Percentiles rank a stretch among this genome's conserved stretches.
Conservation (phyloP, 257 asterid species). For the Jasminum sambac region DNA sequence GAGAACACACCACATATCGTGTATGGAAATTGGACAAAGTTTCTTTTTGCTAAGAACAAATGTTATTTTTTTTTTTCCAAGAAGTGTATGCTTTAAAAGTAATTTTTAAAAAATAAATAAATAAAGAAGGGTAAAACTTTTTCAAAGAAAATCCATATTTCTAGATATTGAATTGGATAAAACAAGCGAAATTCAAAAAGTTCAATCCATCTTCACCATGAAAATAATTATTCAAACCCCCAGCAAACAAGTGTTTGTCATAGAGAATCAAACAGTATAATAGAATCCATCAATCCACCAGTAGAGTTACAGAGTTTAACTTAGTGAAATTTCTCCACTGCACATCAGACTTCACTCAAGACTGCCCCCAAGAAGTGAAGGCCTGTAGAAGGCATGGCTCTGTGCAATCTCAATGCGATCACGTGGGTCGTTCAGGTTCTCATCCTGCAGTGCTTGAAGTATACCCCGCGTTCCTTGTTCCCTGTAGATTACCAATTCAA, state of each 20-base stretch:
- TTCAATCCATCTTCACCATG: slow-evolving; percentile 5
- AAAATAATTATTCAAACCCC: neutral
- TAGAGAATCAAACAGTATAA: slow-evolving; percentile 2
- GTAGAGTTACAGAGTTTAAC: neutral
- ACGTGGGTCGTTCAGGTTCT: slow-evolving; percentile 83
- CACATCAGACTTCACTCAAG: slow-evolving; percentile 10
- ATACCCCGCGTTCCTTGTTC: slow-evolving; percentile 63
- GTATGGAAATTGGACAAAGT: too few relatives aligned
- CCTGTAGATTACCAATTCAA: slow-evolving; percentile 35
- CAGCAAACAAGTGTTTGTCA: neutral
- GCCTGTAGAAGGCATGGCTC: slow-evolving; percentile 80
- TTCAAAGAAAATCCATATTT: neutral
- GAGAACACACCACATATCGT: too few relatives aligned
- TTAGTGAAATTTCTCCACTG: neutral
- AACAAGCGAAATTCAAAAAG: slow-evolving; percentile 4
- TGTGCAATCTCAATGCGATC: slow-evolving; percentile 90
- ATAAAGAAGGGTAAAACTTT: too few relatives aligned
- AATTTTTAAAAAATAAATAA: too few relatives aligned
- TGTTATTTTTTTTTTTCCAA: too few relatives aligned
- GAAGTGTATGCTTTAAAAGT: too few relatives aligned
- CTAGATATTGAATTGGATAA: neutral
- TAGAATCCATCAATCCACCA: neutral
- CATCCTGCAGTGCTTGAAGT: slow-evolving; percentile 82
- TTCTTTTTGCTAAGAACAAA: too few relatives aligned
- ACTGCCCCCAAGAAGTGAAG: slow-evolving; percentile 77